Evolutionary conservation across 1,139 yeast species (phyloP), one percentile per base, ranked within the genome.

Genomic region (Blastobotrys arbuscula): DNA sequence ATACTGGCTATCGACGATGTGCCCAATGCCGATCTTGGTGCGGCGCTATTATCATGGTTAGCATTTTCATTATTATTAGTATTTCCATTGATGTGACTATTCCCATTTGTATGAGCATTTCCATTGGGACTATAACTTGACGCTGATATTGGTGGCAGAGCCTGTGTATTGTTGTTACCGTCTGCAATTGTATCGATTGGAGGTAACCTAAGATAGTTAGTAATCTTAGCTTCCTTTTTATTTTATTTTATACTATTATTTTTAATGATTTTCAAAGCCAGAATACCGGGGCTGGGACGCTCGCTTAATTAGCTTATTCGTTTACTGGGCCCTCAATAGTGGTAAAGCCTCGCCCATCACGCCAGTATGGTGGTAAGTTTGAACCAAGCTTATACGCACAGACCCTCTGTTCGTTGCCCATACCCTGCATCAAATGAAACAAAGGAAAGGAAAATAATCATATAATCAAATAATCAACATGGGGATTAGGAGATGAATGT

Each of bases 21-120:
- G 13, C 12, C 13, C 26, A 19, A 21, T 5, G 26, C 16, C 9
- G 39, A 36, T 36, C 39, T 36, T 19, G 39, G 39, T 20, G 39
- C 39, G 16, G 39, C 7, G 15, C 31, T 38, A 45, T 42, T 8
- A 39, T 28, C 16, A 24, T 37, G 43, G 49, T 37, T 41, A 42
- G 6, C 7, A 38, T 42, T 38, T 42, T 42, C 12, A 39, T 28
- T 18, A 24, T 37, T 48, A 48, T 37, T 41, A 42, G 6, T 40
- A 49, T 23, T 21, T 35, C 23, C 23, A 47, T 33, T 28, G 39
- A 36, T 20, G 51, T 37, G 15, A 49, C 23, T 24, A 24, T 36
- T 15, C 47, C 26, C 19, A 47, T 34, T 18, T 24, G 42, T 36
- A 23, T 23, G 30, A 13, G 10, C 20, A 12, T 18, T 28, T 28